Evolutionary conservation across 495 filamentous ascomycete species (phyloP).

Genomic region (Beverwykella pulmonaria): DNA sequence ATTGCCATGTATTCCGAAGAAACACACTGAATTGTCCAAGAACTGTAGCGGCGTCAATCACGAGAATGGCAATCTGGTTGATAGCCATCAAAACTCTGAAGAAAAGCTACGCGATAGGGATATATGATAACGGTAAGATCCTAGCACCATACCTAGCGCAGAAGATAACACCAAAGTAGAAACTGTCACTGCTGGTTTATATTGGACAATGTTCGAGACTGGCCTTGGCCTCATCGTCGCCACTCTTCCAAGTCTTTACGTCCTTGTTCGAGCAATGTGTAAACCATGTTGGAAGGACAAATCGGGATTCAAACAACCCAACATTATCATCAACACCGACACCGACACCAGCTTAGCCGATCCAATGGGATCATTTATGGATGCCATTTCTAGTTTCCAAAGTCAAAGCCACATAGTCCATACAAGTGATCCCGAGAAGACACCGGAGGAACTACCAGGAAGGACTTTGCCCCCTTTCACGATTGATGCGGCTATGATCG

Average conservation of each 20-base stretch:
- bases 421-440: background rate
- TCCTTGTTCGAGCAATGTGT: background rate
- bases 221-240: conserved; percentile 4
- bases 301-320: background rate
- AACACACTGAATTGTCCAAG: background rate
- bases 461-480: background rate
- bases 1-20: background rate
- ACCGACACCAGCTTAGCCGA: background rate
- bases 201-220: conserved; percentile 12
- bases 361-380: background rate
- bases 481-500: background rate
- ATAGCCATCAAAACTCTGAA: background rate
- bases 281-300: background rate
- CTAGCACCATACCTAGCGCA: background rate
- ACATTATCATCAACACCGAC: background rate
- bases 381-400: background rate
- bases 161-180: background rate
- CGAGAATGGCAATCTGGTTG: conserved; percentile 3
- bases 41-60: conserved; percentile 7
- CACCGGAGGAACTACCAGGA: background rate
- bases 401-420: background rate
- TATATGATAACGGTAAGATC: background rate
- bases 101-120: background rate
- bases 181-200: conserved; percentile 3
- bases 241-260: background rate